These are phyloP conservation scores for Diplodia mutila DNA, from an alignment of 2,329 filamentous ascomycete genomes.

Conservation along the genomic window DNA sequence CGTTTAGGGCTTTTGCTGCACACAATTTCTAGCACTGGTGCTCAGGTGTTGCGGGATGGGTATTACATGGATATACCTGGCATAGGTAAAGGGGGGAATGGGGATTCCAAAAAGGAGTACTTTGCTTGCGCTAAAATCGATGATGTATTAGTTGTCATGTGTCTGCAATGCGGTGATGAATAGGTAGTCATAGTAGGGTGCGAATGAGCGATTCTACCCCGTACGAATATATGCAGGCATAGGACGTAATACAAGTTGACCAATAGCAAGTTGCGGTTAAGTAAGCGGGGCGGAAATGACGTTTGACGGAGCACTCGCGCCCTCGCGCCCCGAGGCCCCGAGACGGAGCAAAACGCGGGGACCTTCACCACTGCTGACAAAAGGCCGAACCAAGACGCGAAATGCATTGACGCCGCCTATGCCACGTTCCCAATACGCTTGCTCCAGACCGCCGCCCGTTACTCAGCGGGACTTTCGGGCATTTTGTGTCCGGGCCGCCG, in stretches of 20 bases:
- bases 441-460: neutral
- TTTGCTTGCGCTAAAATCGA: no score
- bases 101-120: neutral
- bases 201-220: no score
- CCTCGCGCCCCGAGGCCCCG: constrained; percentile 3
- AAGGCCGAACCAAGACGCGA: neutral
- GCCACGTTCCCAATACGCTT: neutral
- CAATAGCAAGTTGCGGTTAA: neutral
- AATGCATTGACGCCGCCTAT: neutral
- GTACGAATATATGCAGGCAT: no score
- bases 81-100: neutral
- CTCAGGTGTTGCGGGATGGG: neutral
- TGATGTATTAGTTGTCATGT: neutral
- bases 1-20: constrained; percentile 10
- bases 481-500: neutral
- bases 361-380: neutral
- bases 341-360: neutral
- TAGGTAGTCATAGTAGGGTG: no score
- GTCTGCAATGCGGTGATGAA: neutral
- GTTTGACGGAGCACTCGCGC: constrained; percentile 5
- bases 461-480: neutral
- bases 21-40: no score
- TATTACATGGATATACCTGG: neutral
- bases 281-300: constrained; percentile 4
- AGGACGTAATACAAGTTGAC: no score